Evolutionary conservation across 2,329 filamentous ascomycete genomes (phyloP).

Genomic region (Pochonia chlamydosporia): DNA sequence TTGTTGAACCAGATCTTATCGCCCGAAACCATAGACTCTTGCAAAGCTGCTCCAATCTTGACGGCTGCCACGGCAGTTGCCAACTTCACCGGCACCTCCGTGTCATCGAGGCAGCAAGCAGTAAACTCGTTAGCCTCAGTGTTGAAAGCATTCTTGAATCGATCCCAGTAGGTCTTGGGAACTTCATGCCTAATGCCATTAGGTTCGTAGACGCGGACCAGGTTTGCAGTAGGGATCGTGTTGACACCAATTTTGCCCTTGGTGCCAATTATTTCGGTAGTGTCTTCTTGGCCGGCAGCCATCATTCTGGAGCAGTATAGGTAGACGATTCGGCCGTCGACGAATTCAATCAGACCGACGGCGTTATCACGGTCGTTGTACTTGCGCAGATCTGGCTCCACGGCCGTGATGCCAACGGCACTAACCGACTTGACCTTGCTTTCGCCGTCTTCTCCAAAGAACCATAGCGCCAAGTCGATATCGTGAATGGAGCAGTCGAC

Average conservation of each 20-base stretch:
- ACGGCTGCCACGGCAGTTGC: constrained; percentile 52
- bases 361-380: constrained; percentile 25
- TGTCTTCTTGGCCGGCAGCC: constrained; percentile 61
- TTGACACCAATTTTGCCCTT: constrained; percentile 59
- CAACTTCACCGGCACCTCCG: constrained; percentile 48
- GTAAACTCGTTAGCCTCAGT: constrained; percentile 59
- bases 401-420: constrained; percentile 21
- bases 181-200: constrained; percentile 47
- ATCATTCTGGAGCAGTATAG: constrained; percentile 62
- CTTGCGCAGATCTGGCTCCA: constrained; percentile 19
- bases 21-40: constrained; percentile 49
- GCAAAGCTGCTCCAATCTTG: constrained; percentile 54
- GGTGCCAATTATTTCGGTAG: constrained; percentile 62
- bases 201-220: constrained; percentile 49
- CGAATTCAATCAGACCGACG: constrained; percentile 58
- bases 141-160: constrained; percentile 59
- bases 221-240: constrained; percentile 45
- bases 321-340: constrained; percentile 56
- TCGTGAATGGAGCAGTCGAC: constrained; percentile 66
- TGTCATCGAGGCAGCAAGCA: constrained; percentile 50
- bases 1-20: constrained; percentile 54
- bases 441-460: constrained; percentile 21
- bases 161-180: constrained; percentile 55
- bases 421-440: constrained; percentile 19
- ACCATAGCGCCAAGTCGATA: constrained; percentile 36